Conservation (phyloP, 805 yeast genomes). For the Nakazawaea ishiwadae region DNA sequence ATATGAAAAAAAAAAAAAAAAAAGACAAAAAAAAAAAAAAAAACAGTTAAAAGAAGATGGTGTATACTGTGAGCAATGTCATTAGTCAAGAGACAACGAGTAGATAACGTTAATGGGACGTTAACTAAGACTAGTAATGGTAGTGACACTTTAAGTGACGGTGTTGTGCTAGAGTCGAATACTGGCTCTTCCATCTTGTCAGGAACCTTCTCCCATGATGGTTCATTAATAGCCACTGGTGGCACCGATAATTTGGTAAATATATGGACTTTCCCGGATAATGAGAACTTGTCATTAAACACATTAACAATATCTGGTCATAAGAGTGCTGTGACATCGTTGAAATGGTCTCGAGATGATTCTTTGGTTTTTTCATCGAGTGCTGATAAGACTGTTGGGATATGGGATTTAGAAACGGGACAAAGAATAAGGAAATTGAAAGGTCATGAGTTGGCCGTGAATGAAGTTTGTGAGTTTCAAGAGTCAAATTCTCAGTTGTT, state of each 20-base stretch:
- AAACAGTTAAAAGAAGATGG: too few species aligned
- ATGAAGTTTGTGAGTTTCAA: conserved; percentile 40
- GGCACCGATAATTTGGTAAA: conserved; percentile 50
- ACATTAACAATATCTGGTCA: conserved; percentile 49
- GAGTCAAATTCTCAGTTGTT: conserved; percentile 21
- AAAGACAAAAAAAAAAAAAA: background rate
- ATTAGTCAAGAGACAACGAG: conserved; percentile 29
- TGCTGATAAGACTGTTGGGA: conserved; percentile 56
- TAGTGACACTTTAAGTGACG: conserved; percentile 12
- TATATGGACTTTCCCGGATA: conserved; percentile 23
- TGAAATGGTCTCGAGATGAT: conserved; percentile 50
- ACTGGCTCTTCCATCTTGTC: conserved; percentile 48
- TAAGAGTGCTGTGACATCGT: conserved; percentile 58
- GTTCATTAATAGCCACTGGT: conserved; percentile 53
- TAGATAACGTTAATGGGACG: conserved; percentile 10
- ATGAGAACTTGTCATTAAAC: conserved; percentile 22
- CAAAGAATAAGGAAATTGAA: conserved; percentile 45
- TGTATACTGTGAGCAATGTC: conserved; percentile 29
- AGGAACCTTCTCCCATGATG: conserved; percentile 47
- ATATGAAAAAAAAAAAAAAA: background rate
- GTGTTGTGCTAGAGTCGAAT: conserved; percentile 42
- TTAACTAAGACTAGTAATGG: conserved; percentile 4
- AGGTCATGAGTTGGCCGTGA: conserved; percentile 51
- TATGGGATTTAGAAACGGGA: conserved; percentile 62
- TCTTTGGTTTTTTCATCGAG: conserved; percentile 42